Evolutionary conservation across 768 basidiomycete genomes (phyloP).

Genomic region (Butyriboletus loyo): DNA sequence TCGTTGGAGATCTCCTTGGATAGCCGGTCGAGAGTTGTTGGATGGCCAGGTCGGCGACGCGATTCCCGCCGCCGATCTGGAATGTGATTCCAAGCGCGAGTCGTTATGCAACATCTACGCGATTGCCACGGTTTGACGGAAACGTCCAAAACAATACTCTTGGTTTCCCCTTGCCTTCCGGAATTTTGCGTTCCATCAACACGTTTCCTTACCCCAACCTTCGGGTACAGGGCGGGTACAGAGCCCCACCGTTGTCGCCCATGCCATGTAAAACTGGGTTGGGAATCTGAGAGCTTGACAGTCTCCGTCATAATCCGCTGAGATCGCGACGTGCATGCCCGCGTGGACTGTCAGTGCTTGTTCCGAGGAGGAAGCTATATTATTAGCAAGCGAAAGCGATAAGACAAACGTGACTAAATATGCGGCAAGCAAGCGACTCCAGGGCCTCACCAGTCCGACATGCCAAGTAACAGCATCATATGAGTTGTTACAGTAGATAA

Average conservation of each 20-base stretch:
- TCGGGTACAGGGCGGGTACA: neutral
- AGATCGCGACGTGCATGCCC: neutral
- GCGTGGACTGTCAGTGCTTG: neutral
- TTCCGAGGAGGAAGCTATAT: neutral
- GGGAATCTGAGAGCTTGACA: neutral
- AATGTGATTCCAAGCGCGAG: neutral
- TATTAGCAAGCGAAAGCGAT: neutral
- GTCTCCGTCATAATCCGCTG: neutral
- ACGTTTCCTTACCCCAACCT: constrained; percentile 2
- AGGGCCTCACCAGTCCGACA: neutral
- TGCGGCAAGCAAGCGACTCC: neutral
- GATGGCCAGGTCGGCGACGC: neutral
- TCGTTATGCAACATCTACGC: constrained; percentile 1
- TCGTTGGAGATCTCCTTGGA: neutral
- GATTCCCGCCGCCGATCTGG: neutral
- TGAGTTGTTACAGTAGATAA: constrained; percentile 5
- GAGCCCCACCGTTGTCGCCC: neutral
- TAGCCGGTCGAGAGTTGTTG: neutral
- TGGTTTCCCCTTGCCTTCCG: neutral
- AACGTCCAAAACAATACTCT: neutral
- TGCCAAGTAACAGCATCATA: neutral
- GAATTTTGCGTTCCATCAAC: neutral
- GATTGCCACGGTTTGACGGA: neutral
- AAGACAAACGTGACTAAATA: neutral
- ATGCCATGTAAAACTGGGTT: neutral